Evolutionary conservation across 148 eudicot species (phyloP).

Genomic region (Bassia scoparia): DNA sequence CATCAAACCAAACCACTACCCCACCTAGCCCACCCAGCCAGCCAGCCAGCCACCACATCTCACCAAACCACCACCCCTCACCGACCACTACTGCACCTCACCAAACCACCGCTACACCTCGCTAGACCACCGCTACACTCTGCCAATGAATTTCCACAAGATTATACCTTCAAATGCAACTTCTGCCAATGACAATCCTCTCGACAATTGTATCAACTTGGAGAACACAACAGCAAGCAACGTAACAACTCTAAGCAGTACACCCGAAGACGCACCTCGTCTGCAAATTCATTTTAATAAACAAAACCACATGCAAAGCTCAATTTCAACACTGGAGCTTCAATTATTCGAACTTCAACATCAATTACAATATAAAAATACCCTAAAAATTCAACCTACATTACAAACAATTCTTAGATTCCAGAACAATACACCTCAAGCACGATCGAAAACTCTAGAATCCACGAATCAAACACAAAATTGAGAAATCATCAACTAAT

Average conservation of each 20-base stretch:
- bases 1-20: too few species aligned
- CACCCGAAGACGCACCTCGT: conserved; percentile 79
- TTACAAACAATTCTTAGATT: background rate
- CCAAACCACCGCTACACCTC: too few species aligned
- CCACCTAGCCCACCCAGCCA: too few species aligned
- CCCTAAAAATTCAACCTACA: background rate
- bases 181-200: conserved; percentile 47
- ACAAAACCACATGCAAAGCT: background rate
- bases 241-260: conserved; percentile 73
- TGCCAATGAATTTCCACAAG: background rate
- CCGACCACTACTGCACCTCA: too few species aligned
- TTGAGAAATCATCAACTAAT: conserved; percentile 34
- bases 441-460: background rate
- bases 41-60: too few species aligned
- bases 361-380: background rate
- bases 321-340: background rate
- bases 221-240: conserved; percentile 70
- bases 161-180: conserved; percentile 47
- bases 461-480: background rate
- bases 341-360: background rate
- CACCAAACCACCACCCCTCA: too few species aligned
- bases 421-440: too few species aligned
- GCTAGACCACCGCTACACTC: too few species aligned
- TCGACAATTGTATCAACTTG: conserved; percentile 60
- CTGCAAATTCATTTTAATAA: conserved; percentile 37